A percentile compares a stretch with the other conserved stretches of the same genome.
Conservation (phyloP, 371 early-diverging fungal genomes). For the Edhazardia aedis region DNA sequence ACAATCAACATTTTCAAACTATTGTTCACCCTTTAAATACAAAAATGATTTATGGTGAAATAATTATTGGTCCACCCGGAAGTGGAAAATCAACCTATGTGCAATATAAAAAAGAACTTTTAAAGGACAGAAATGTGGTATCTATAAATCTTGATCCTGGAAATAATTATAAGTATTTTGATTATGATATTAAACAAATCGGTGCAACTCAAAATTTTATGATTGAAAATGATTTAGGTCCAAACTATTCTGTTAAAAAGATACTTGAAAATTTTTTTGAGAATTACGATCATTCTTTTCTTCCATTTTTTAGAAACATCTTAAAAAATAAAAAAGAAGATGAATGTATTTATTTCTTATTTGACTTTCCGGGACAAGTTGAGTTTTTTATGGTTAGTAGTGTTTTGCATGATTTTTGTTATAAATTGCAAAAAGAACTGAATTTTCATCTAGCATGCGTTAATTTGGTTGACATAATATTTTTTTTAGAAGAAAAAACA, state of each 20-base stretch:
- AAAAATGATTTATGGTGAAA: slow-evolving; percentile 27
- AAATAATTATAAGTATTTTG: slow-evolving; percentile 9
- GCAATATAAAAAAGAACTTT: slow-evolving; percentile 2
- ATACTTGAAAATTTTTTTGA: slow-evolving; percentile 11
- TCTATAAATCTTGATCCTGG: slow-evolving; percentile 28
- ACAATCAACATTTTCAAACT: too few species aligned
- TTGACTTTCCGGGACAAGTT: slow-evolving; percentile 32
- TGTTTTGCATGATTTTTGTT: neutral
- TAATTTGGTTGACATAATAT: slow-evolving; percentile 17
- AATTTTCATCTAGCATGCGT: slow-evolving; percentile 12
- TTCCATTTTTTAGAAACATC: slow-evolving; percentile 12
- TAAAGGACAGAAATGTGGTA: slow-evolving; percentile 16
- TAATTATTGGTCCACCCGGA: slow-evolving; percentile 30
- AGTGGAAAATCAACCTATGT: slow-evolving; percentile 31
- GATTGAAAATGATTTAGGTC: slow-evolving; percentile 12
- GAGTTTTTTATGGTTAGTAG: slow-evolving; percentile 19
- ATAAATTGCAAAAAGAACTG: slow-evolving; percentile 5
- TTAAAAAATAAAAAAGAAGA: slow-evolving; percentile 3
- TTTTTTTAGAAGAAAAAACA: slow-evolving; percentile 6
- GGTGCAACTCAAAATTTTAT: slow-evolving; percentile 5
- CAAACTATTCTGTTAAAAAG: slow-evolving; percentile 19
- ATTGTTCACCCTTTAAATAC: too few species aligned
- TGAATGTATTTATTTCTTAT: slow-evolving; percentile 7
- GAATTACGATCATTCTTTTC: neutral
- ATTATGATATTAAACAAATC: slow-evolving; percentile 5